Percentiles rank a stretch among this genome's conserved stretches.
Conservation (phyloP, 2,329 filamentous ascomycete species). For the Diaporthe humulicola region DNA sequence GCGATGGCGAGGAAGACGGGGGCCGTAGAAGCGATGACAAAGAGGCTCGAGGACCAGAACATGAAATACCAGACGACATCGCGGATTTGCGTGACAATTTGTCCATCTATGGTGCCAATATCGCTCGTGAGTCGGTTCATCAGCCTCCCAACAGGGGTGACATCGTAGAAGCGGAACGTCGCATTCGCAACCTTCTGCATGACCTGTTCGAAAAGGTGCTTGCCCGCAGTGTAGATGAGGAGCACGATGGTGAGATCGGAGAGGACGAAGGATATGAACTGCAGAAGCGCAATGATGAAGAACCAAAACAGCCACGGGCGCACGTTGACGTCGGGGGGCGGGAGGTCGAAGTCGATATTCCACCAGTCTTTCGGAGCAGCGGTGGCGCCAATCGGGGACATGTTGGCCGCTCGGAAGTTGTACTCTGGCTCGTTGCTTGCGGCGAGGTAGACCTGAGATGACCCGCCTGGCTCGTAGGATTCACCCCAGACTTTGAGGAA, state of each 20-base stretch:
- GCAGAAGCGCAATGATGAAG: slow-evolving; percentile 72
- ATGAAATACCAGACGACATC: slow-evolving; percentile 78
- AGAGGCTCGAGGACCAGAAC: slow-evolving; percentile 78
- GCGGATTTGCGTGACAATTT: slow-evolving; percentile 82
- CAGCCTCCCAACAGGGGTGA: slow-evolving; percentile 87
- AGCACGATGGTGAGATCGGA: slow-evolving; percentile 78
- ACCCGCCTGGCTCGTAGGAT: slow-evolving; percentile 66
- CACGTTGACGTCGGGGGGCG: slow-evolving; percentile 76
- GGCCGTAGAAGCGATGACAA: slow-evolving; percentile 84
- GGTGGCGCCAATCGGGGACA: slow-evolving; percentile 4
- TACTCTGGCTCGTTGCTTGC: slow-evolving; percentile 27
- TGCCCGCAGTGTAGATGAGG: slow-evolving; percentile 85
- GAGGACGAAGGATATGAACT: slow-evolving; percentile 70
- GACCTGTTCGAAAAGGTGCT: slow-evolving; percentile 79
- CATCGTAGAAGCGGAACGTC: slow-evolving; percentile 91
- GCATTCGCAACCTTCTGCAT: slow-evolving; percentile 82
- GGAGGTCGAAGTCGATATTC: slow-evolving; percentile 61
- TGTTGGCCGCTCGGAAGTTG: slow-evolving; percentile 4
- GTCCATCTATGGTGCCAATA: slow-evolving; percentile 89
- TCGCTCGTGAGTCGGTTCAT: slow-evolving; percentile 95
- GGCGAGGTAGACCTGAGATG: slow-evolving; percentile 30
- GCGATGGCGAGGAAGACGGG: slow-evolving; percentile 83
- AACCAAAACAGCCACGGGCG: slow-evolving; percentile 82
- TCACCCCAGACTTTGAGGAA: slow-evolving; percentile 92
- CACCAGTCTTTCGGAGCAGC: slow-evolving; percentile 43